A percentile compares a stretch with the other conserved stretches of the same genome.
These are phyloP conservation scores for Tephrocybe rancida DNA, from an alignment of 768 basidiomycete species.

Conservation along the genomic window DNA sequence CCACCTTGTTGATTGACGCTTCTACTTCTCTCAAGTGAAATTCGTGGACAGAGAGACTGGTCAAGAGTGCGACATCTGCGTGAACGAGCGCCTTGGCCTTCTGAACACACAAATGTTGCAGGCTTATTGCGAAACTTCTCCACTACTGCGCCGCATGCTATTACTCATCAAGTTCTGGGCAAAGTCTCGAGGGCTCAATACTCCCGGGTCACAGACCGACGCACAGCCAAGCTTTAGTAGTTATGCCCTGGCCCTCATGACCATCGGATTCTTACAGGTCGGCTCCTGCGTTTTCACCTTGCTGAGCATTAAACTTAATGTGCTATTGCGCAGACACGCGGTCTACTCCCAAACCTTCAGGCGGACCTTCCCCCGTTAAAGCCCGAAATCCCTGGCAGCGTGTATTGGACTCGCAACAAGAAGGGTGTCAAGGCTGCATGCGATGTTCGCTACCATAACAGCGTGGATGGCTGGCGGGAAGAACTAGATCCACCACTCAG, in stretches of 20 bases:
- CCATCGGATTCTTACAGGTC: conserved; percentile 61
- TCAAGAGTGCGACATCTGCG: conserved; percentile 56
- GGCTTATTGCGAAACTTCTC: conserved; percentile 49
- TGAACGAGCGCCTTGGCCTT: conserved; percentile 63
- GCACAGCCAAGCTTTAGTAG: conserved; percentile 53
- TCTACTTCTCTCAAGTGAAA: conserved; percentile 42
- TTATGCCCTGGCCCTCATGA: conserved; percentile 64
- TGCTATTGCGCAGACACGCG: conserved; percentile 36
- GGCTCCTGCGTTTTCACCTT: not conserved
- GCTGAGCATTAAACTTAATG: not conserved
- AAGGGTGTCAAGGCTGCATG: conserved; percentile 21
- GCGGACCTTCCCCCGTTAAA: conserved; percentile 25
- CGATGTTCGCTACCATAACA: conserved; percentile 29
- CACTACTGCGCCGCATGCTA: conserved; percentile 46
- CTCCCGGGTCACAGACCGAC: conserved; percentile 29
- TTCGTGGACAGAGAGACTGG: conserved; percentile 44
- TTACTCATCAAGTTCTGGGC: conserved; percentile 63
- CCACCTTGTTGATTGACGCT: not conserved
- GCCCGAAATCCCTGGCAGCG: conserved; percentile 9
- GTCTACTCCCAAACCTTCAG: conserved; percentile 57
- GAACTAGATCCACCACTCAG: conserved; percentile 12
- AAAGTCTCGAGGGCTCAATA: conserved; percentile 51
- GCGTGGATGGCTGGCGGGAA: conserved; percentile 13
- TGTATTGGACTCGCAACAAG: conserved; percentile 34
- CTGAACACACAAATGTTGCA: conserved; percentile 52